These are phyloP conservation scores for Nitzschia sp. DNA, from an alignment of 108 stramenopile species.

Conservation along the genomic window DNA sequence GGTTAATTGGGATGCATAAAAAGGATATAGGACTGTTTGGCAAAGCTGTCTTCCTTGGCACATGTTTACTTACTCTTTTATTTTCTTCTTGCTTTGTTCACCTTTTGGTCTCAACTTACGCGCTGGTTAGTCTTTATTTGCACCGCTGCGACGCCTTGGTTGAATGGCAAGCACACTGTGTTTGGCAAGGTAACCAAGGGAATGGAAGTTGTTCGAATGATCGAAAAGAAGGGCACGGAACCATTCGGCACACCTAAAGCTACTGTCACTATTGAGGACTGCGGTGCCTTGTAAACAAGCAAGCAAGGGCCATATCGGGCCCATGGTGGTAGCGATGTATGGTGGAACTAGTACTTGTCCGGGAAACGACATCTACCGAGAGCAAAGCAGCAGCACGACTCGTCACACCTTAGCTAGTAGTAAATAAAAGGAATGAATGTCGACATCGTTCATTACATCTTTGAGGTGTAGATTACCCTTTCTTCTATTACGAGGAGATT, in stretches of 20 bases:
- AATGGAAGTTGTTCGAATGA: conserved; percentile 86
- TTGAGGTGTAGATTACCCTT: too few species aligned
- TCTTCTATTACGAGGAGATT: too few species aligned
- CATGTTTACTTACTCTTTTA: not conserved
- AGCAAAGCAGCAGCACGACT: too few species aligned
- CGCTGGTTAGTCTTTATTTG: conserved; percentile 90
- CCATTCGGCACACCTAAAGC: conserved; percentile 58
- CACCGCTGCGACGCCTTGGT: conserved; percentile 92
- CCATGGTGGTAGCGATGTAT: too few species aligned
- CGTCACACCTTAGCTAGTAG: too few species aligned
- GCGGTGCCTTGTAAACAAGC: conserved; percentile 45
- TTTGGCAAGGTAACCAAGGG: conserved; percentile 97
- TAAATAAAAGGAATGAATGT: too few species aligned
- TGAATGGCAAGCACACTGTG: conserved; percentile 96
- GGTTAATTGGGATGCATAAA: not conserved
- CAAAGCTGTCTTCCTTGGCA: not conserved
- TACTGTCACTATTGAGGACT: conserved; percentile 77
- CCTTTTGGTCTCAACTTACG: too few species aligned
- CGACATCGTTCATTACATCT: too few species aligned
- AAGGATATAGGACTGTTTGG: not conserved
- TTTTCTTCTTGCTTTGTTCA: not conserved
- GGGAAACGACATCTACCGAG: too few species aligned
- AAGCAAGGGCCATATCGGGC: too few species aligned
- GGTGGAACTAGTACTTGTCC: too few species aligned
- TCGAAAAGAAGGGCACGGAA: conserved; percentile 76